A percentile compares a stretch with the other conserved stretches of the same genome.
phyloP scores from a whole-genome alignment of 768 basidiomycete species.

The Boletus rubroflammeus region DNA sequence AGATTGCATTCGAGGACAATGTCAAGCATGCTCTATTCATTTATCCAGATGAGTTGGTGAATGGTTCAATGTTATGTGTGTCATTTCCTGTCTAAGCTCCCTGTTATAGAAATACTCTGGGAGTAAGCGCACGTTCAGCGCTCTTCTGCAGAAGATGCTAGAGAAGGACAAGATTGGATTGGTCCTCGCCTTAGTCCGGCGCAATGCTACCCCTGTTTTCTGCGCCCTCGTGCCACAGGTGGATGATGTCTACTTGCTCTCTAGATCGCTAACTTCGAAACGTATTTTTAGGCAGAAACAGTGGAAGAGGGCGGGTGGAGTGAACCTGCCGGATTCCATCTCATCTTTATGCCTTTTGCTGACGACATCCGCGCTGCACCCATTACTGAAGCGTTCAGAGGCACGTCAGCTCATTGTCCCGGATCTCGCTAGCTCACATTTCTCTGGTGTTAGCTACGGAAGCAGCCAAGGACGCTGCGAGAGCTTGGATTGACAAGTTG shows the following conservation, averaged over 20 bases:
- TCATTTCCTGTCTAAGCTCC: background rate
- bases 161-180: conserved; percentile 80
- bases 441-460: conserved; percentile 53
- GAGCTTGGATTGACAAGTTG: conserved; percentile 74
- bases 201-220: conserved; percentile 73
- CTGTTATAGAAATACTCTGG: conserved; percentile 69
- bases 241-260: background rate
- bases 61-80: conserved; percentile 11
- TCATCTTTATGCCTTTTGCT: conserved; percentile 90
- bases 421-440: background rate
- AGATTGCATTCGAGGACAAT: conserved; percentile 83
- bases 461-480: conserved; percentile 61
- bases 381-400: conserved; percentile 59
- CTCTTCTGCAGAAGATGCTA: conserved; percentile 78
- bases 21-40: conserved; percentile 89
- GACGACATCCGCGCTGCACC: conserved; percentile 89
- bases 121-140: conserved; percentile 87
- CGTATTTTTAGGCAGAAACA: conserved; percentile 56
- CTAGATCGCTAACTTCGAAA: background rate
- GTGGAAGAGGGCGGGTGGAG: conserved; percentile 67
- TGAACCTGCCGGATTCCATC: conserved; percentile 87
- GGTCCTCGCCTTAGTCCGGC: conserved; percentile 64
- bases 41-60: conserved; percentile 86
- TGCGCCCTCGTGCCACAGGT: conserved; percentile 89
- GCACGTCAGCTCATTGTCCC: conserved; percentile 34